Evolutionary conservation across 2,329 filamentous ascomycete species (phyloP).

Genomic region (Neofusicoccum parvum): DNA sequence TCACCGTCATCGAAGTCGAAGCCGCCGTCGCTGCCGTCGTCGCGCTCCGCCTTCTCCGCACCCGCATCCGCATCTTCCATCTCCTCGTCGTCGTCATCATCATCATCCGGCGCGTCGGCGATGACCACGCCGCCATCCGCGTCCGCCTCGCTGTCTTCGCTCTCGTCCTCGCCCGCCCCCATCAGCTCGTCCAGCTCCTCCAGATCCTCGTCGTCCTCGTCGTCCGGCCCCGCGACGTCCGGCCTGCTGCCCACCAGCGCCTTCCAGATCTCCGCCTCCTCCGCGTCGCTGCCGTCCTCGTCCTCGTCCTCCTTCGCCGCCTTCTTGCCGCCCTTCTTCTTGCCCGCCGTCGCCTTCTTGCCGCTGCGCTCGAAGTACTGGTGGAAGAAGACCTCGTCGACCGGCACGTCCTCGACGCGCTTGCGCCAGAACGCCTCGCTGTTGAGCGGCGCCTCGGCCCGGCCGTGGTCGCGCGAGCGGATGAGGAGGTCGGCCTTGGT

Average conservation of each 20-base stretch:
- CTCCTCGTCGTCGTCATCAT: slow-evolving; percentile 48
- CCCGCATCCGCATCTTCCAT: slow-evolving; percentile 37
- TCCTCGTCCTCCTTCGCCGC: slow-evolving; percentile 43
- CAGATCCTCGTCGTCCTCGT: slow-evolving; percentile 60
- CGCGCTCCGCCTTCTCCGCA: slow-evolving; percentile 29
- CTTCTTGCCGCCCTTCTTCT: slow-evolving; percentile 53
- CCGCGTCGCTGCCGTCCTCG: slow-evolving; percentile 58
- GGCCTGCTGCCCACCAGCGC: slow-evolving; percentile 80
- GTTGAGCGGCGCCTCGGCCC: slow-evolving; percentile 71
- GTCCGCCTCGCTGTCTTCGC: slow-evolving; percentile 52
- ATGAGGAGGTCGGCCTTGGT: slow-evolving; percentile 64
- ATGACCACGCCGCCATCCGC: slow-evolving; percentile 51
- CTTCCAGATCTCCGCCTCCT: slow-evolving; percentile 89
- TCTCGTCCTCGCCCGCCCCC: slow-evolving; percentile 49
- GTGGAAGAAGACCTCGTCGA: slow-evolving; percentile 97
- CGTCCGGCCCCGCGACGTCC: slow-evolving; percentile 68
- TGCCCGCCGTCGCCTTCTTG: slow-evolving; percentile 54
- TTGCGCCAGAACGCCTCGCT: slow-evolving; percentile 88
- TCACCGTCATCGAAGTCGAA: slow-evolving; percentile 53
- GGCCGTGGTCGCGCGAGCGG: slow-evolving; percentile 59
- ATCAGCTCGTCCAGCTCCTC: slow-evolving; percentile 53
- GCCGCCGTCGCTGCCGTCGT: slow-evolving; percentile 36
- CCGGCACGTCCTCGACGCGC: slow-evolving; percentile 82
- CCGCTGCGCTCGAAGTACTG: slow-evolving; percentile 81
- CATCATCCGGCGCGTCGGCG: slow-evolving; percentile 37